A percentile compares a stretch with the other conserved stretches of the same genome.
phyloP scores from a whole-genome alignment of 1,284 basidiomycete genomes.

The Sanghuangporus sanghuang region DNA sequence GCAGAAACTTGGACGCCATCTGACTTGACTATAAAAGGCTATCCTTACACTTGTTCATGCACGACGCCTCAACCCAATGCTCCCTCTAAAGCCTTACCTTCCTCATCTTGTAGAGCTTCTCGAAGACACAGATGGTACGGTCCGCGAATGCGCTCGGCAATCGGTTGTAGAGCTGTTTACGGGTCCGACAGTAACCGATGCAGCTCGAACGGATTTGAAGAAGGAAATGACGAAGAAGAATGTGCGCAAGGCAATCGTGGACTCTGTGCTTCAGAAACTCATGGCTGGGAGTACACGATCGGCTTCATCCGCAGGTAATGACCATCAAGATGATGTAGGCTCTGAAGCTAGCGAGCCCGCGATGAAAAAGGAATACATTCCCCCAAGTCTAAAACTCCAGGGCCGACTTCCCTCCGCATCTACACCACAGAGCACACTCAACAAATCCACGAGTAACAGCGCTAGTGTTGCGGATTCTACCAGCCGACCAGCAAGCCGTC shows the following conservation, averaged over 20 bases:
- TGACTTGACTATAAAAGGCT: slow-evolving; percentile 36
- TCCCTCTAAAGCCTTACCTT: slow-evolving; percentile 84
- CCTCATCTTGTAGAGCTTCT: slow-evolving; percentile 77
- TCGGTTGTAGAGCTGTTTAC: slow-evolving; percentile 84
- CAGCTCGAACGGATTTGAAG: slow-evolving; percentile 89
- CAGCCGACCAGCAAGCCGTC: slow-evolving; percentile 13
- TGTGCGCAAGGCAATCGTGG: slow-evolving; percentile 83
- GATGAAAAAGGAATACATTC: slow-evolving; percentile 55
- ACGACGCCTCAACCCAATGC: slow-evolving; percentile 58
- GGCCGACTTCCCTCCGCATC: slow-evolving; percentile 40
- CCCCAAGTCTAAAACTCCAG: slow-evolving; percentile 65
- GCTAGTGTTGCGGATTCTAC: slow-evolving; percentile 20
- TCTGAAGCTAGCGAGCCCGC: slow-evolving; percentile 56
- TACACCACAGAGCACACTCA: slow-evolving; percentile 28
- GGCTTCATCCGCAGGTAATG: slow-evolving; percentile 30
- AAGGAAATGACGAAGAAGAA: slow-evolving; percentile 82
- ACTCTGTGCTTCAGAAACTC: slow-evolving; percentile 60
- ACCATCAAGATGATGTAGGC: slow-evolving; percentile 46
- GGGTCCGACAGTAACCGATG: slow-evolving; percentile 73
- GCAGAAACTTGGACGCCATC: not conserved
- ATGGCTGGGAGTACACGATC: slow-evolving; percentile 35
- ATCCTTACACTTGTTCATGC: slow-evolving; percentile 65
- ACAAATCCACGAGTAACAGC: slow-evolving; percentile 46
- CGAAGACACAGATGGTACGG: slow-evolving; percentile 87
- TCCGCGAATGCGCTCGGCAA: slow-evolving; percentile 80